Evolutionary conservation across 345 rosid species (phyloP).

Genomic region (Zanthoxylum bungeanum): DNA sequence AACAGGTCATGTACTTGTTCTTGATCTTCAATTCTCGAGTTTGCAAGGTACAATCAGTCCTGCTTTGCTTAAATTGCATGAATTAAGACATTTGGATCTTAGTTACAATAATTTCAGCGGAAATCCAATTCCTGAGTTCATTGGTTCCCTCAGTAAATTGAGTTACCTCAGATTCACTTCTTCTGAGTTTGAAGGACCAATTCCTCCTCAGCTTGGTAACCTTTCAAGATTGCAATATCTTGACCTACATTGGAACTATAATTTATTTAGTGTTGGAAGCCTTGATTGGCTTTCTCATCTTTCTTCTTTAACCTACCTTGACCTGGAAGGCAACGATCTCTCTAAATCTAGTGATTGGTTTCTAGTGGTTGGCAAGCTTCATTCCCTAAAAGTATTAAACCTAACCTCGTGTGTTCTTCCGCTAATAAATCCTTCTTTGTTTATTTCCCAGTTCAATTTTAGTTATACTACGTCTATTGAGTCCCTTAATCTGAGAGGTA

Average conservation of each 20-base stretch:
- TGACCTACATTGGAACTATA: background rate
- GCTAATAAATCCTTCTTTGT: background rate
- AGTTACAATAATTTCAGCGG: background rate
- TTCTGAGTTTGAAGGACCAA: background rate
- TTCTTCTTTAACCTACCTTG: constrained; percentile 1
- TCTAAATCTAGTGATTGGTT: constrained; percentile 10
- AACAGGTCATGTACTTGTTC: constrained; percentile 6
- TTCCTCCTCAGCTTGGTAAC: background rate
- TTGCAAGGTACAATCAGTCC: background rate
- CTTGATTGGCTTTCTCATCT: constrained; percentile 3
- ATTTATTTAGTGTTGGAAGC: background rate
- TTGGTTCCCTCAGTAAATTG: background rate
- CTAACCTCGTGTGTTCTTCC: background rate
- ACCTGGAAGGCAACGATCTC: background rate
- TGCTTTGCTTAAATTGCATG: background rate
- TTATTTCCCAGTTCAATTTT: background rate
- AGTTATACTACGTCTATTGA: background rate
- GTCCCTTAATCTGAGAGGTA: background rate
- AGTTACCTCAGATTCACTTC: background rate
- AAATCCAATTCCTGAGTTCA: background rate
- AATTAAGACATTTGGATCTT: background rate
- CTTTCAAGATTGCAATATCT: constrained; percentile 15
- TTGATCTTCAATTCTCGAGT: constrained; percentile 20
- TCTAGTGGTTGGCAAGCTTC: background rate
- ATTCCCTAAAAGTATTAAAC: background rate